Evolutionary conservation across 2,329 filamentous ascomycete species (phyloP).

Genomic region (Cadophora sp.): DNA sequence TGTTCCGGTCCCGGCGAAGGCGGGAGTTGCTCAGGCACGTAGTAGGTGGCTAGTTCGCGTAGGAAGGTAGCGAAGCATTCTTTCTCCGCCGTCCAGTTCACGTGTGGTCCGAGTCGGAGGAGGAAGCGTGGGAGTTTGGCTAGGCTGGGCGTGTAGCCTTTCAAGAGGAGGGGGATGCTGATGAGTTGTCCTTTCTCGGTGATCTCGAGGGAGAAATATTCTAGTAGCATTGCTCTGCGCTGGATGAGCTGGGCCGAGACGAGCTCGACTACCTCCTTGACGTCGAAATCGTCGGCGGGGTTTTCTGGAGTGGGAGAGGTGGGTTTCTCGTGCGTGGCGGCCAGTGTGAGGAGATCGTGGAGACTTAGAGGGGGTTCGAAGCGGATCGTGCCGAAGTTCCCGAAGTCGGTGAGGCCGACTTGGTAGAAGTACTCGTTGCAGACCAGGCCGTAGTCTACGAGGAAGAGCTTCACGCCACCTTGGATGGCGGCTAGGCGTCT

Average conservation of each 20-base stretch:
- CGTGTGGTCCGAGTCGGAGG: constrained; percentile 83
- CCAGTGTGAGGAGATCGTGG: constrained; percentile 73
- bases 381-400: constrained; percentile 86
- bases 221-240: constrained; percentile 82
- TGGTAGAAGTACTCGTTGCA: constrained; percentile 96
- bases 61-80: constrained; percentile 85
- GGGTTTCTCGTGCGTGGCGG: constrained; percentile 73
- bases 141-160: constrained; percentile 85
- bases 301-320: constrained; percentile 45
- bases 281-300: constrained; percentile 62
- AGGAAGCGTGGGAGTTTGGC: constrained; percentile 90
- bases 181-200: constrained; percentile 78
- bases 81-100: constrained; percentile 87
- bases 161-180: constrained; percentile 83
- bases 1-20: constrained; percentile 49
- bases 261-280: constrained; percentile 67
- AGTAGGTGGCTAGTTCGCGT: constrained; percentile 87
- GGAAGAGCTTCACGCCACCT: constrained; percentile 87
- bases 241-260: constrained; percentile 75
- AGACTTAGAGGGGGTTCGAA: constrained; percentile 80
- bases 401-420: constrained; percentile 91
- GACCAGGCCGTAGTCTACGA: constrained; percentile 90
- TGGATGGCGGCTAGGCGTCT: constrained; percentile 92
- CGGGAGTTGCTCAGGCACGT: constrained; percentile 86
- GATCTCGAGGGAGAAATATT: constrained; percentile 91